Percentiles rank a stretch among this genome's conserved stretches.
Conservation (phyloP, 176 grass and related monocot genomes). For the Otatea glauca region DNA sequence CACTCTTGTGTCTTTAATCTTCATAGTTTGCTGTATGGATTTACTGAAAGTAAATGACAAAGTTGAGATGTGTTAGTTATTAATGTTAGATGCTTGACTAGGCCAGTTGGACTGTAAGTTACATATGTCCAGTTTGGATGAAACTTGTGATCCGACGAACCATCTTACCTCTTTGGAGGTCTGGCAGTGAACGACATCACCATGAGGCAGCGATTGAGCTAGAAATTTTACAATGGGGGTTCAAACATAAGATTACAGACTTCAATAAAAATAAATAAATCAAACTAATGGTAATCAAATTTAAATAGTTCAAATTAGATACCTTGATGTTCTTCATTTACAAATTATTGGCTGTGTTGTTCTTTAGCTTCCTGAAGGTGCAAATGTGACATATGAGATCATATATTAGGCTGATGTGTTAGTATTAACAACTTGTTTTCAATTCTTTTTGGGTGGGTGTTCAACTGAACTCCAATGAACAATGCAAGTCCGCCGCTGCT, state of each 20-base stretch:
- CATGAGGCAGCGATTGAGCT: neutral
- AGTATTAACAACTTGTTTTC: neutral
- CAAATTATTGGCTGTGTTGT: neutral
- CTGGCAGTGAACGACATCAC: neutral
- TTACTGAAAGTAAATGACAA: neutral
- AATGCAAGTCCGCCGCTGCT: neutral
- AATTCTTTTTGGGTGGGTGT: neutral
- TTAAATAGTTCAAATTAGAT: neutral
- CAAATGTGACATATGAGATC: neutral
- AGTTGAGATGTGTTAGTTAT: neutral
- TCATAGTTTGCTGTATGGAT: conserved; percentile 1
- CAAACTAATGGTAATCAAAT: neutral
- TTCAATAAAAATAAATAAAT: neutral
- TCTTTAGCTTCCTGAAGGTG: neutral
- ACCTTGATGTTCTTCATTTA: neutral
- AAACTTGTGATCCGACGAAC: neutral
- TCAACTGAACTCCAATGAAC: neutral
- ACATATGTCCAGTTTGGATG: neutral
- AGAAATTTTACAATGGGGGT: neutral
- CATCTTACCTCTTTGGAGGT: neutral
- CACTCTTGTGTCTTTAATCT: neutral
- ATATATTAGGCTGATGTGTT: neutral
- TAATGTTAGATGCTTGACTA: conserved; percentile 5
- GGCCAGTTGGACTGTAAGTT: neutral
- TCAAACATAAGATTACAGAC: neutral